Base-by-base conservation (phyloP, 805 yeast genomes). In the Clavispora fructus region DNA sequence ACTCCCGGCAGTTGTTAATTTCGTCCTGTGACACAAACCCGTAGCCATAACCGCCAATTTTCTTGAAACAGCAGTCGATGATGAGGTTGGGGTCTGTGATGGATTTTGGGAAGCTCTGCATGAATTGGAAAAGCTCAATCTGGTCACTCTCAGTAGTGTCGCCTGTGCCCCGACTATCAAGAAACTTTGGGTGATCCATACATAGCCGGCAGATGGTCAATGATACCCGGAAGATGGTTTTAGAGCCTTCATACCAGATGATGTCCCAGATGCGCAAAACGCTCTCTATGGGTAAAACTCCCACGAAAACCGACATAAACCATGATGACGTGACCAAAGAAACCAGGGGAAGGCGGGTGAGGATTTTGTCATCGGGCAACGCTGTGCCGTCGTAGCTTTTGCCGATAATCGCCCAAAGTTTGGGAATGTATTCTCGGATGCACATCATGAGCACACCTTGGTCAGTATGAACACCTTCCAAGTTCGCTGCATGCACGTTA, bases 261-360 rank as follows among this genome's bases (percentile, higher is more conserved):
- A 95, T 87, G 65, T 94, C 99, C 98, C 99, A 92, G 0, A 94
- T 83, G 46, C 98, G 70, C 39, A 94, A 69, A 8, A 89, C 85
- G 0, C 95, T 79, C 59, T 94, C 98, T 19, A 89, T 80, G 0
- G 99, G 99, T 25, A 94, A 65, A 0, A 85, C 81, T 0, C 96
- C 96, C 31, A 94, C 89, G 65, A 87, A 94, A n/a, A 88, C 79
- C 57, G 97, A 87, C 98, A 94, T 92, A 61, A 94, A 94, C 99
- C 99, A 94, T 45, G 96, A 83, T 0, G 97, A 92, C 0, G 98
- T 94, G 54, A 95, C 94, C 40, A 94, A 73, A 1, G 97, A 87
- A 4, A 94, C 78, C 1, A 97, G 96, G 1, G 99, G 98, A 39
- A 91, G 67, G 54, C 85, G 83, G 13, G 80, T 74, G 29, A 92